Conservation (phyloP, 2,329 filamentous ascomycete genomes). For the Clonostachys solani region DNA sequence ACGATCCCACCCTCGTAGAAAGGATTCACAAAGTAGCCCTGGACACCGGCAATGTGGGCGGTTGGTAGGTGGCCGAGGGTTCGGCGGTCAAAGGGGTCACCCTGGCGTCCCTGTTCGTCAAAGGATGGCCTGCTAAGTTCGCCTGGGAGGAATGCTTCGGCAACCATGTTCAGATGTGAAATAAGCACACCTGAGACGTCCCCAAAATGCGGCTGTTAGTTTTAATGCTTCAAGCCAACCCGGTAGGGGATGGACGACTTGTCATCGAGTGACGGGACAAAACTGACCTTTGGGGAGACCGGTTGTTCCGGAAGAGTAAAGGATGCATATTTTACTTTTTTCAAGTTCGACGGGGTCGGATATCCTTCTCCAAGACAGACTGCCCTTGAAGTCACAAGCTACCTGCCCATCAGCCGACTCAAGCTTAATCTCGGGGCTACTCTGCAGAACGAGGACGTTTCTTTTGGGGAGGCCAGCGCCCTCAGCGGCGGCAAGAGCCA, state of each 20-base stretch:
- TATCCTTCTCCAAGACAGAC: conserved; percentile 48
- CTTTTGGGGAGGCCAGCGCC: conserved; percentile 34
- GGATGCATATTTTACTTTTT: conserved; percentile 31
- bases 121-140: conserved; percentile 19
- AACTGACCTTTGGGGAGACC: conserved; percentile 36
- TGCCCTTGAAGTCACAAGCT: conserved; percentile 19
- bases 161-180: conserved; percentile 38
- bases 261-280: neutral
- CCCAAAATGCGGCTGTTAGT: neutral
- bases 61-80: conserved; percentile 37
- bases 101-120: conserved; percentile 13
- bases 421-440: conserved; percentile 18
- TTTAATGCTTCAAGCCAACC: too few species aligned
- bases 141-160: conserved; percentile 23
- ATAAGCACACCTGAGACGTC: conserved; percentile 26
- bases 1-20: conserved; percentile 38
- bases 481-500: conserved; percentile 42
- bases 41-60: conserved; percentile 40
- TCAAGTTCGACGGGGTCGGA: conserved; percentile 41
- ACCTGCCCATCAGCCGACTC: conserved; percentile 14
- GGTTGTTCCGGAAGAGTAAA: conserved; percentile 45
- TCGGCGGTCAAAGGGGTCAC: conserved; percentile 18
- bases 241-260: neutral
- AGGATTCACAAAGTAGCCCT: conserved; percentile 34
- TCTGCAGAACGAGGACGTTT: conserved; percentile 47